Evolutionary conservation across 768 basidiomycete species (phyloP), one percentile per base, ranked within the genome.

Genomic region (Cystofilobasidium ferigula): DNA sequence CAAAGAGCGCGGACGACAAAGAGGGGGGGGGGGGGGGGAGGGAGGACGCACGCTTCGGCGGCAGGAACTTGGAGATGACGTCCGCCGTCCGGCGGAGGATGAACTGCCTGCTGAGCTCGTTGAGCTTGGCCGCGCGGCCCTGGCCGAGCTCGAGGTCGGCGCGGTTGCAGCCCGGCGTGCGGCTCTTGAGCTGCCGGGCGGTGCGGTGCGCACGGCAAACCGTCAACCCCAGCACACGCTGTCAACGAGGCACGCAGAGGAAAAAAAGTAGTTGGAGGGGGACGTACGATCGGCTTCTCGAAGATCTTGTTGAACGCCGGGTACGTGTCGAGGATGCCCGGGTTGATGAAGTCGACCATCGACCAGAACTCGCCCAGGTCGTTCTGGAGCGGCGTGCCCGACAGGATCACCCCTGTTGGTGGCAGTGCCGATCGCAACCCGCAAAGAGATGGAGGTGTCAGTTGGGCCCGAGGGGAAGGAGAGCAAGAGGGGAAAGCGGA

Each of bases 321-420:
- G 36, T 78, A 77, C 36, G 71, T 70, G 34, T 76, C 89, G 34
- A 98, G 81, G 26, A 97, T 74, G 26, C 89, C 88, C 32, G 95
- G 94, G 74, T 95, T 97, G 75, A 89, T 89, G 74, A 97, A 98
- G 66, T 95, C 86, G 35, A 91, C 92, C 94, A 98, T 98, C 5
- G 91, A 83, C 76, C 95, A 94, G 73, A 94, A 94, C 75, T 99
- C 95, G 69, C 86, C 80, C 34, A 99, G 77, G 74, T 97, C 90
- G 76, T 99, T 99, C 74, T 98, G 95, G 47, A 99, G 88, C 0
- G 95, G 95, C 0, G 95, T 99, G 36, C 95, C 95, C 0, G 92
- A 92, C 4, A 99, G 79, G 42, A 99, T 59, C 53, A 68, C 42
- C 16, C 65, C 60, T 67, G 18, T 0, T 18, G 16, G 42, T 16